Base-by-base conservation (phyloP, 768 basidiomycete species). In the Pleurotus giganteus region DNA sequence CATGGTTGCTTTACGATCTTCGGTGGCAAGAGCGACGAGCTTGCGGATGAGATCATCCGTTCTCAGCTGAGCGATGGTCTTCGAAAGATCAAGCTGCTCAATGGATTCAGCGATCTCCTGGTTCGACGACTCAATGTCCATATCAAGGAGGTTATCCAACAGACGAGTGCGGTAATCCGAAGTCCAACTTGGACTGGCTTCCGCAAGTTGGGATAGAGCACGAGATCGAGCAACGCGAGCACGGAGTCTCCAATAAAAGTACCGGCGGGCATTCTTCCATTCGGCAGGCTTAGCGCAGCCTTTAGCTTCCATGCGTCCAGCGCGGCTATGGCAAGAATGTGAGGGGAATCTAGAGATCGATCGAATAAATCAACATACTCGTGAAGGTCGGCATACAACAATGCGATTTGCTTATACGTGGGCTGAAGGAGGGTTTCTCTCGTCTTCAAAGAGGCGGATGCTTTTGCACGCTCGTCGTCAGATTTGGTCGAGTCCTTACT, bases 231-330 rank as follows among this genome's bases (percentile, higher is more conserved):
- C 88, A 28, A 91, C 71, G 50, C 88, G 86, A n/a, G 88, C 87
- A 41, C 95, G 88, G 27, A 92, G 79, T 39, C 90, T 84, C 94
- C 94, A 97, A 74, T 96, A 96, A 81, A 98, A 95, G 65, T 86
- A 80, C 57, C 94, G 83, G 56, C 93, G 86, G 53, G 94, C 85
- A 50, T 90, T 80, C 70, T 90, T 92, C 95, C 95, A 98, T 43
- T 86, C 81, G 26, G 84, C 78, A 17, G 91, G 79, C 58, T 87
- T 88, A 6, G 95, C 95, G 60, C 95, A 95, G 15, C 92, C 94
- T 74, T 98, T 98, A 24, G 95, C 95, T 72, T 97, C 92, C 94
- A 97, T 96, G 44, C 95, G 92, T 45, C 94, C 94, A 42, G 84
- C 81, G 45, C 95, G 92, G 71, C 94, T 96, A 56, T 53, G 39